phyloP scores from a whole-genome alignment of 768 basidiomycete species.

The Nidularia pulvinata region DNA sequence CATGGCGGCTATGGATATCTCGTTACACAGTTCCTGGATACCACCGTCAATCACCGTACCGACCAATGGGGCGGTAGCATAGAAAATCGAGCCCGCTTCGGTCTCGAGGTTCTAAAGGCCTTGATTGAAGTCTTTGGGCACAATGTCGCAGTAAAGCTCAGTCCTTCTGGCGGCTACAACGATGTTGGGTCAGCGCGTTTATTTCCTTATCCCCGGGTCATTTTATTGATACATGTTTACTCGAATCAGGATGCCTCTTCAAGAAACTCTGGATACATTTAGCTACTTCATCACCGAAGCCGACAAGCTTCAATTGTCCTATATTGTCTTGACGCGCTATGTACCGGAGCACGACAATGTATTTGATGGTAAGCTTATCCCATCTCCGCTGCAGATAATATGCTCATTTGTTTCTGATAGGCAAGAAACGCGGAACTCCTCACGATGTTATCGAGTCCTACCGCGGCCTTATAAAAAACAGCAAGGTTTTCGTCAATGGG shows the following conservation, averaged over 20 bases:
- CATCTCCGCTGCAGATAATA: no score
- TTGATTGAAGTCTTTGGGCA: slow-evolving; percentile 35
- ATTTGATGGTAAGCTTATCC: slow-evolving; percentile 23
- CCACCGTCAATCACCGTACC: slow-evolving; percentile 29
- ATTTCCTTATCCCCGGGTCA: background rate
- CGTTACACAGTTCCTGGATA: slow-evolving; percentile 50
- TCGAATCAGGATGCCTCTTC: slow-evolving; percentile 33
- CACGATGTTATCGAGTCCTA: slow-evolving; percentile 40
- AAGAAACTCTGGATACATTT: slow-evolving; percentile 40
- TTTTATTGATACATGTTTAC: background rate
- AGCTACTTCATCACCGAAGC: slow-evolving; percentile 37
- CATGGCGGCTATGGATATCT: slow-evolving; percentile 44
- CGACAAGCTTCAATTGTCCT: slow-evolving; percentile 28
- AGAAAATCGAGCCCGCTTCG: slow-evolving; percentile 58
- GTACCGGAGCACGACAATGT: slow-evolving; percentile 12
- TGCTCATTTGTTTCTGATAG: slow-evolving; percentile 9
- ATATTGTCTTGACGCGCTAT: slow-evolving; percentile 21
- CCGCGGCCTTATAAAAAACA: slow-evolving; percentile 27
- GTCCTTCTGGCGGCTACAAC: slow-evolving; percentile 42
- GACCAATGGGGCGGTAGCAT: slow-evolving; percentile 42
- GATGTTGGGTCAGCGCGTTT: slow-evolving; percentile 32
- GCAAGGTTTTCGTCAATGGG: slow-evolving; percentile 35
- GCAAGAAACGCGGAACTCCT: slow-evolving; percentile 26
- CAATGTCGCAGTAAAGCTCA: slow-evolving; percentile 45
- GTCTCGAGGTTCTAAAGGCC: slow-evolving; percentile 48